Evolutionary conservation across 371 early-diverging fungal genomes (phyloP).

Genomic region (Nosema bombycis): DNA sequence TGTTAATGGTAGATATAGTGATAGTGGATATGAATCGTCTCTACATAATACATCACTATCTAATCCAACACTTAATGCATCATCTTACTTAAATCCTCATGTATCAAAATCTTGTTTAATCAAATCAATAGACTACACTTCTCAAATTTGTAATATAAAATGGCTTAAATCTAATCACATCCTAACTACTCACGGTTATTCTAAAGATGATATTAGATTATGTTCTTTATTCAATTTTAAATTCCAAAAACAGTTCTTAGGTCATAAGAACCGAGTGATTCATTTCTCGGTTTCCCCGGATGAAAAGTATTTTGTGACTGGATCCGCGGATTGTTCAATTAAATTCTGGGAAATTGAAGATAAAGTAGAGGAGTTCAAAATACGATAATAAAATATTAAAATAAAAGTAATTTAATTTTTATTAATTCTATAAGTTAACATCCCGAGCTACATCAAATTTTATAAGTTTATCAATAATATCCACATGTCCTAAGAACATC

Average conservation of each 20-base stretch:
- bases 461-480: slow-evolving; percentile 91
- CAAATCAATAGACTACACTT: slow-evolving; percentile 54
- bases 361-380: slow-evolving; percentile 37
- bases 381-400: slow-evolving; percentile 25
- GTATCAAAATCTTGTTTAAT: slow-evolving; percentile 24
- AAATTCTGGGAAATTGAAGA: slow-evolving; percentile 62
- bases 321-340: slow-evolving; percentile 60
- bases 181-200: slow-evolving; percentile 65
- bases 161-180: slow-evolving; percentile 62
- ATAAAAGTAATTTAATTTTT: neutral
- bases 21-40: neutral
- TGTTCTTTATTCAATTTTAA: slow-evolving; percentile 20
- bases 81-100: too few relatives aligned
- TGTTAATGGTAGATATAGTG: slow-evolving; percentile 56
- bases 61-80: too few relatives aligned
- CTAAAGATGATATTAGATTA: slow-evolving; percentile 64
- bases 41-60: too few relatives aligned
- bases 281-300: slow-evolving; percentile 63
- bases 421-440: slow-evolving; percentile 11
- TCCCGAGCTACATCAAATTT: slow-evolving; percentile 71
- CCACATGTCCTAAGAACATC: slow-evolving; percentile 94
- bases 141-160: slow-evolving; percentile 64
- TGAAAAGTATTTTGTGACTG: slow-evolving; percentile 65
- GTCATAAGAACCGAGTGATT: slow-evolving; percentile 65
- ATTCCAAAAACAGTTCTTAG: slow-evolving; percentile 42